A percentile compares a stretch with the other conserved stretches of the same genome.
These are phyloP conservation scores for Chalara sp. DNA, from an alignment of 2,329 filamentous ascomycete species.

Conservation along the genomic window DNA sequence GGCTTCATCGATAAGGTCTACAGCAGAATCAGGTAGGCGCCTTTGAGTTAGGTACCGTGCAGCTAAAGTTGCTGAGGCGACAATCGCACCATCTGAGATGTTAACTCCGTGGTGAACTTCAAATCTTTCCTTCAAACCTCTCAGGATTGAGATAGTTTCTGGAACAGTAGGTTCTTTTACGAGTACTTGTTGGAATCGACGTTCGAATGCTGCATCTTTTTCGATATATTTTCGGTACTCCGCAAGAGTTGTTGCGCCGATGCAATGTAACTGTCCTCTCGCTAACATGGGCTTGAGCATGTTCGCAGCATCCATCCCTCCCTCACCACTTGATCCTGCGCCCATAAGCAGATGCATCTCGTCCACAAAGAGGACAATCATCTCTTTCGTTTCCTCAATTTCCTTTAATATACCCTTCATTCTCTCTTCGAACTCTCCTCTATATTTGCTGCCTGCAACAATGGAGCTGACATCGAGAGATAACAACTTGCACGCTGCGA, in stretches of 20 bases:
- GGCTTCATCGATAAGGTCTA: conserved; percentile 93
- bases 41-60: conserved; percentile 88
- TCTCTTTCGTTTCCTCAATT: conserved; percentile 89
- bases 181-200: conserved; percentile 95
- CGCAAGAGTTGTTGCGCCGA: conserved; percentile 88
- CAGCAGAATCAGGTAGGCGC: conserved; percentile 89
- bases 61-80: conserved; percentile 83
- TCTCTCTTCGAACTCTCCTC: conserved; percentile 96
- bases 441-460: conserved; percentile 96
- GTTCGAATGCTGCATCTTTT: conserved; percentile 96
- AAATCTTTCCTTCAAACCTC: conserved; percentile 95
- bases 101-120: conserved; percentile 97
- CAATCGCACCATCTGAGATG: conserved; percentile 89
- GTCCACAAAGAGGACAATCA: conserved; percentile 96
- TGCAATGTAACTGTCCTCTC: conserved; percentile 93
- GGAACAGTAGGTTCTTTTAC: conserved; percentile 87
- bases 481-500: conserved; percentile 87
- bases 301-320: conserved; percentile 98
- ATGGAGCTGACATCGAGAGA: conserved; percentile 93
- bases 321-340: conserved; percentile 87
- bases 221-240: conserved; percentile 99
- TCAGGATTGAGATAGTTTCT: conserved; percentile 96
- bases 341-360: conserved; percentile 99
- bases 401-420: conserved; percentile 99
- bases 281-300: conserved; percentile 97